Evolutionary conservation across 495 filamentous ascomycete species (phyloP).

Genomic region (Poronia punctata): DNA sequence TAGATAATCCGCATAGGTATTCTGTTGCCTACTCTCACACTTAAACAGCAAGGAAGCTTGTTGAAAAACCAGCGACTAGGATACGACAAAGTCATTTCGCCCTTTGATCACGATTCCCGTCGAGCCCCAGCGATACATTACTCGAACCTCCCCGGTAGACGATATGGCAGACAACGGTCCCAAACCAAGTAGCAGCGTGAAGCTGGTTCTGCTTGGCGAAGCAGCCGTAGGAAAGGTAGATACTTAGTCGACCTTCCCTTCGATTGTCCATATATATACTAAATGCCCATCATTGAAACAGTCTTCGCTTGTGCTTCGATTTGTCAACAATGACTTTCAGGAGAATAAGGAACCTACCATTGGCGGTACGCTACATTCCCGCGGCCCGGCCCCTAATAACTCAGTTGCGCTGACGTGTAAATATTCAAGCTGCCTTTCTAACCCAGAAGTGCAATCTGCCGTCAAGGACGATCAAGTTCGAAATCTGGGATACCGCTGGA

Average conservation of each 20-base stretch:
- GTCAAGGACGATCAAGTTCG: conserved; percentile 95
- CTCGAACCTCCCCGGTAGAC: neutral
- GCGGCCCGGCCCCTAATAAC: neutral
- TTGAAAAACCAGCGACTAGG: too few relatives aligned
- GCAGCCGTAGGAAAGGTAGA: conserved; percentile 98
- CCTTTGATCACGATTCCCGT: too few relatives aligned
- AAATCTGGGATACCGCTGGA: conserved; percentile 99
- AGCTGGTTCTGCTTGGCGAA: conserved; percentile 94
- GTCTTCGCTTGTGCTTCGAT: conserved; percentile 96
- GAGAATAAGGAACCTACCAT: conserved; percentile 99
- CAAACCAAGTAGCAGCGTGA: conserved; percentile 98
- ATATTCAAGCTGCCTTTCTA: conserved; percentile 75
- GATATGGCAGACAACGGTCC: conserved; percentile 58
- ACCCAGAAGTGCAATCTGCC: conserved; percentile 98
- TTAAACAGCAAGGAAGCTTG: too few relatives aligned
- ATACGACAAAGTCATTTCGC: too few relatives aligned
- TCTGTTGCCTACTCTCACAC: too few relatives aligned
- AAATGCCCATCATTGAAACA: conserved; percentile 28
- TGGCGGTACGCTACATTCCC: conserved; percentile 61
- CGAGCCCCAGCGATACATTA: too few relatives aligned
- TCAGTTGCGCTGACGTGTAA: conserved; percentile 4
- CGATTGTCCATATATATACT: conserved; percentile 13
- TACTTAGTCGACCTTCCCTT: conserved; percentile 5
- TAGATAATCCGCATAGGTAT: too few relatives aligned
- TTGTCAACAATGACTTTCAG: conserved; percentile 99